Conservation (phyloP, 805 yeast species). For the Ogataea kodamae region DNA sequence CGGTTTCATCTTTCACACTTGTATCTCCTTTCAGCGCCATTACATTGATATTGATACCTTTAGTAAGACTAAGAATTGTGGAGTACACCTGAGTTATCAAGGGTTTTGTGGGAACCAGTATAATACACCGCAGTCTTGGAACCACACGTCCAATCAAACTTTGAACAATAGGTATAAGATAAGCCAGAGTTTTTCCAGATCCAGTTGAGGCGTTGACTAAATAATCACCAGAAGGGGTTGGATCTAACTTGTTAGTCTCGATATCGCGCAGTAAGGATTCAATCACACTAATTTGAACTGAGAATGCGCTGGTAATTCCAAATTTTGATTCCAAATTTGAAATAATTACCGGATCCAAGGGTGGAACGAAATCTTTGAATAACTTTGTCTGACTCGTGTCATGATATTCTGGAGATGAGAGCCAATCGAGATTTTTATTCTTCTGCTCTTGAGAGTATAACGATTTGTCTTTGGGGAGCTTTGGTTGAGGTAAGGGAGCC, state of each 20-base stretch:
- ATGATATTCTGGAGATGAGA: constrained; percentile 58
- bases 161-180: constrained; percentile 78
- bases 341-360: constrained; percentile 40
- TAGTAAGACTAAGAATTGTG: constrained; percentile 55
- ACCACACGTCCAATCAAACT: constrained; percentile 58
- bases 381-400: constrained; percentile 44
- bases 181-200: constrained; percentile 92
- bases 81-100: constrained; percentile 76
- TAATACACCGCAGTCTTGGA: constrained; percentile 69
- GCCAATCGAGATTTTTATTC: constrained; percentile 56
- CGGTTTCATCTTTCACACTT: constrained; percentile 60
- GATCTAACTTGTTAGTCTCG: constrained; percentile 38
- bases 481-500: constrained; percentile 85
- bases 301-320: constrained; percentile 59
- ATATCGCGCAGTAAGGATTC: constrained; percentile 46
- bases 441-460: constrained; percentile 33
- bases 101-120: constrained; percentile 88
- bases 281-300: constrained; percentile 71
- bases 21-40: constrained; percentile 55
- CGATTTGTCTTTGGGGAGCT: constrained; percentile 49
- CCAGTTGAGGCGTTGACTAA: constrained; percentile 94
- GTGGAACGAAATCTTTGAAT: constrained; percentile 45
- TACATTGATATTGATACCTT: constrained; percentile 65
- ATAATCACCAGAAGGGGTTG: constrained; percentile 66
- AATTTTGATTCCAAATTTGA: constrained; percentile 42